Evolutionary conservation across 768 basidiomycete species (phyloP), one percentile per base, ranked within the genome.

Genomic region (Tricholoma matsutake): DNA sequence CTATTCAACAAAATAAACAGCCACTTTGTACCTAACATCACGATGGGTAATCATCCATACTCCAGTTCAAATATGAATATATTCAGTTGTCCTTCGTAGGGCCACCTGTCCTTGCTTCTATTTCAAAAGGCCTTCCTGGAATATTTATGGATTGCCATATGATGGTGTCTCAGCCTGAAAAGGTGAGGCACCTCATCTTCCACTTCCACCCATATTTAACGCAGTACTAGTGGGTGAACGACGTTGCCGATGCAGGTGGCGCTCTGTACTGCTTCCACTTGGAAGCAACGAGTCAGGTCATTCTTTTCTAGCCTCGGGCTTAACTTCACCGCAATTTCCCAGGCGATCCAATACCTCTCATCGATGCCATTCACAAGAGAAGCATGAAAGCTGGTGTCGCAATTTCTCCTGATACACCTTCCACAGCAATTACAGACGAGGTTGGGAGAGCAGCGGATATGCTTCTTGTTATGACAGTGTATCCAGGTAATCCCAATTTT

Each of bases 81-180:
- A n/a, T 31, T 58, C 18, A 64, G 35, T 58, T 47, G 29, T 34
- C 11, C 31, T 14, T 54, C 20, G 3, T 71, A 94, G 93, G 96
- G 60, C 88, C 92, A 34, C 96, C 96, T 6, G 84, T 98, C 54
- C 83, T 98, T 32, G 81, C 90, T 31, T 92, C 88, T 65, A 88
- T 99, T 20, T 80, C 83, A 57, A 94, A 94, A 73, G 85, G 87
- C 35, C 85, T 98, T 20, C 96, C 96, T 2, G 92, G 86, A 57
- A 97, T 98, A 67, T 98, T 95, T 79, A 98, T 99, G 96, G 97
- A 99, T 75, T 98, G 96, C 75, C 97, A 99, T 76, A 98, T 98
- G 97, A 99, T 99, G 97, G 97, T 99, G 18, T 74, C 94, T 0
- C 79, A 98, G 54, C 97, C 97, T 9, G 92, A 91, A 70, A 88